A percentile compares a stretch with the other conserved stretches of the same genome.
Conservation (phyloP, 805 yeast genomes). For the Yamadazyma phyllophila region DNA sequence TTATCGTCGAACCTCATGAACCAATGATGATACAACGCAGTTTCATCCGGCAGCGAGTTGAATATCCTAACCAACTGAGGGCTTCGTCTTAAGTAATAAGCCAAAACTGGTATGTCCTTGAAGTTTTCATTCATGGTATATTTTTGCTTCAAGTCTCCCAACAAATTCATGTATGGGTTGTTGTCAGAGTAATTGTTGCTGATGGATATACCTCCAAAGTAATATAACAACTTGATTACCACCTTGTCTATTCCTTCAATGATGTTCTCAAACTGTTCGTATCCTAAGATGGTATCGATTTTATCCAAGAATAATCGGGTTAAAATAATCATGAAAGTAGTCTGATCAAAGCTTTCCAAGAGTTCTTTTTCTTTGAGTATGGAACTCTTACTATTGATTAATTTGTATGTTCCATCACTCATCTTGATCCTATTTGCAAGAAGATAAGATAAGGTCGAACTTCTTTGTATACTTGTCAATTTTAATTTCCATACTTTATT, state of each 20-base stretch:
- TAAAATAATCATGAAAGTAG: constrained; percentile 28
- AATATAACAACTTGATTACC: constrained; percentile 23
- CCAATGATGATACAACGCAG: constrained; percentile 39
- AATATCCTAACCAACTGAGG: constrained; percentile 36
- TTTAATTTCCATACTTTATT: constrained; percentile 22
- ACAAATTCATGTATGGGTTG: constrained; percentile 23
- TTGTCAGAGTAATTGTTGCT: constrained; percentile 2
- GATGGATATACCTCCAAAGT: constrained; percentile 27
- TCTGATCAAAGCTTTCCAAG: constrained; percentile 31
- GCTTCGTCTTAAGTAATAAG: constrained; percentile 34
- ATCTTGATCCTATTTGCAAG: constrained; percentile 15
- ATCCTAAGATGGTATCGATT: constrained; percentile 35
- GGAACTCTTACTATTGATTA: constrained; percentile 18
- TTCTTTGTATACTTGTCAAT: constrained; percentile 28
- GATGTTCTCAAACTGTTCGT: constrained; percentile 27
- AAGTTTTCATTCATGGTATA: constrained; percentile 28
- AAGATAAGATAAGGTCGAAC: constrained; percentile 25
- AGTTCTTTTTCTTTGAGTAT: constrained; percentile 26
- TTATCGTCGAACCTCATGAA: constrained; percentile 20
- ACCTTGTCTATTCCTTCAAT: constrained; percentile 25
- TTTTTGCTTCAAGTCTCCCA: constrained; percentile 10
- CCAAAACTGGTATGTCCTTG: constrained; percentile 25
- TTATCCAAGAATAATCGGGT: constrained; percentile 32
- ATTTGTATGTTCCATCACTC: constrained; percentile 14
- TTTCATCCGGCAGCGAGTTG: constrained; percentile 46